Conservation (phyloP, 2,329 filamentous ascomycete genomes). For the Hypocrella siamensis region DNA sequence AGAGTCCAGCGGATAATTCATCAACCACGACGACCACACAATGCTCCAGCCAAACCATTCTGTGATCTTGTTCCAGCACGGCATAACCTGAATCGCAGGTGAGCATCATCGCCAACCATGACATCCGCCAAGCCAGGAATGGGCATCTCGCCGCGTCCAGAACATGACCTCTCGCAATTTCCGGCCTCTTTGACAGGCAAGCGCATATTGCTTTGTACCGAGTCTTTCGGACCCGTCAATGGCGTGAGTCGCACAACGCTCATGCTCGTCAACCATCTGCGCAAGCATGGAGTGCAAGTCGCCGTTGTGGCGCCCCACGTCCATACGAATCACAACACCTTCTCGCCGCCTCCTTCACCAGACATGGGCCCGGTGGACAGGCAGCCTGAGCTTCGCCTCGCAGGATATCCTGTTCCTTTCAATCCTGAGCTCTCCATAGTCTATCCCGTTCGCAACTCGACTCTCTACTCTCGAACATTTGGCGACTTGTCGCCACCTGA, state of each 20-base stretch:
- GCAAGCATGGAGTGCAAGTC: constrained; percentile 46
- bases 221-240: constrained; percentile 58
- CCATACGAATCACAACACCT: constrained; percentile 37
- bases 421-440: constrained; percentile 57
- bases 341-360: constrained; percentile 25
- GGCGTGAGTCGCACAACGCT: constrained; percentile 57
- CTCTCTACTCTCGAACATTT: constrained; percentile 45
- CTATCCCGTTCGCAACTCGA: constrained; percentile 50
- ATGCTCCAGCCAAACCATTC: too few species aligned
- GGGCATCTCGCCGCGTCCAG: constrained; percentile 6
- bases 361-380: constrained; percentile 15
- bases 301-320: constrained; percentile 51
- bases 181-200: constrained; percentile 38
- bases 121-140: constrained; percentile 2
- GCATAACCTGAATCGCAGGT: neutral
- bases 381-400: constrained; percentile 38
- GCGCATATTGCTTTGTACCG: constrained; percentile 50
- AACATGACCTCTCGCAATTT: constrained; percentile 27
- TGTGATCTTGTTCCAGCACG: neutral
- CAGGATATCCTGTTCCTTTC: constrained; percentile 52
- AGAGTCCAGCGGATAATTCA: too few species aligned
- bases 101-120: constrained; percentile 4
- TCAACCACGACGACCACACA: too few species aligned
- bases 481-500: constrained; percentile 35
- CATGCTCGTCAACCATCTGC: constrained; percentile 52